A percentile compares a stretch with the other conserved stretches of the same genome.
Evolutionary conservation across 176 grass and related monocot species (phyloP).

Genomic region (Avena sativa): DNA sequence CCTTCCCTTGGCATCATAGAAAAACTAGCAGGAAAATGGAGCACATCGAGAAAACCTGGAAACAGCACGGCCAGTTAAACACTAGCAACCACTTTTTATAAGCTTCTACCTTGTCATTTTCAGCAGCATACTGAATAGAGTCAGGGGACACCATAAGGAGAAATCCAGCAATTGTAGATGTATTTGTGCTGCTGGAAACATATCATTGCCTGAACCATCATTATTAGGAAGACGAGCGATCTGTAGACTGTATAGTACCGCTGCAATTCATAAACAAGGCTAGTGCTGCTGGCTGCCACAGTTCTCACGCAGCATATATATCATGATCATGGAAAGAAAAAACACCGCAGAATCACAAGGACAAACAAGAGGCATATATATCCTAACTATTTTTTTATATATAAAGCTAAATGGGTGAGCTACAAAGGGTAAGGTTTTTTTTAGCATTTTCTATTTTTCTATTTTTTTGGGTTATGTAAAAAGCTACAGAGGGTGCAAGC

Average conservation of each 20-base stretch:
- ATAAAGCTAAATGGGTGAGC: slow-evolving; percentile 9
- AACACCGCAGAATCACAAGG: background rate
- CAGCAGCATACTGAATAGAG: slow-evolving; percentile 84
- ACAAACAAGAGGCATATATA: background rate
- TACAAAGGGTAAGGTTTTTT: slow-evolving; percentile 26
- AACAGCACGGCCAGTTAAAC: slow-evolving; percentile 31
- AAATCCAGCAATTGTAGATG: slow-evolving; percentile 87
- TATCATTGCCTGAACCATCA: background rate
- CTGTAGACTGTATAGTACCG: background rate
- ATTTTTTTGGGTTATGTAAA: slow-evolving; percentile 16
- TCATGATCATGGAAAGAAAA: background rate
- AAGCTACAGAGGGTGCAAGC: slow-evolving; percentile 19
- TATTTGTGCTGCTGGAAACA: slow-evolving; percentile 41
- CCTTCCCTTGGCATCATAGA: background rate
- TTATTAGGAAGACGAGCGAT: background rate
- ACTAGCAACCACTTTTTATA: background rate
- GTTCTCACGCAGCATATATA: background rate
- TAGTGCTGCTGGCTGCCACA: background rate
- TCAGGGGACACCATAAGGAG: slow-evolving; percentile 90
- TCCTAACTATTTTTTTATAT: background rate
- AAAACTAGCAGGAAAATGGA: slow-evolving; percentile 90
- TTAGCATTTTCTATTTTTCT: background rate
- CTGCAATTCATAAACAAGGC: background rate
- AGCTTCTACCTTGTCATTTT: slow-evolving; percentile 75
- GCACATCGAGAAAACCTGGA: slow-evolving; percentile 78